These are phyloP conservation scores for Colletotrichum tamarilloi DNA, from an alignment of 2,329 filamentous ascomycete genomes.

Conservation along the genomic window DNA sequence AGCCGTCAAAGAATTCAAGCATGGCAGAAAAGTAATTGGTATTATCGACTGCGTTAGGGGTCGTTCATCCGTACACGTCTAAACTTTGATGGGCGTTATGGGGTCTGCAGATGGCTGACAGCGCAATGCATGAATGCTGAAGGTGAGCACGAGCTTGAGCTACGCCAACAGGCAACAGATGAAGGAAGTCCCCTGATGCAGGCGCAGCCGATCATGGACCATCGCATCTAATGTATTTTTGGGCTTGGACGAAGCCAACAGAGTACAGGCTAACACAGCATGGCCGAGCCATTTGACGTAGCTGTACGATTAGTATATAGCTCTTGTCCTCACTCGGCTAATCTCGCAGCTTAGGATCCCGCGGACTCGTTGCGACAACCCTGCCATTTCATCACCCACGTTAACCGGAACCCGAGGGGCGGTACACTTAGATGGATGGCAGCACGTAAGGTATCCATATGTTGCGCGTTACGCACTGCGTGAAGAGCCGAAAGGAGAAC, in stretches of 20 bases:
- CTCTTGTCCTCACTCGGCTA: background rate
- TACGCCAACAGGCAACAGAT: background rate
- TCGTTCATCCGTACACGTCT: constrained; percentile 3
- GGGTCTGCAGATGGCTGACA: background rate
- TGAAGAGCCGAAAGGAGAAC: background rate
- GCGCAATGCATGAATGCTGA: background rate
- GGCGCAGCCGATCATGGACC: background rate
- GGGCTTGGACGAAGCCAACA: background rate
- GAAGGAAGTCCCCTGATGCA: background rate
- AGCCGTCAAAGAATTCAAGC: too few species aligned
- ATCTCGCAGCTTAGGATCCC: background rate
- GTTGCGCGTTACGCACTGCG: too few species aligned
- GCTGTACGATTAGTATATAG: background rate
- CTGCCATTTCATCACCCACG: background rate
- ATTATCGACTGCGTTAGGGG: background rate
- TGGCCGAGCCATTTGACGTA: background rate
- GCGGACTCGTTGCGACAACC: background rate
- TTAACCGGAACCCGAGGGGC: background rate
- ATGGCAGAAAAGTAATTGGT: background rate
- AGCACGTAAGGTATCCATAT: background rate
- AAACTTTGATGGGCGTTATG: background rate
- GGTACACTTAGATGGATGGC: background rate
- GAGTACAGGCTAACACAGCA: background rate
- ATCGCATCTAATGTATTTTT: background rate
- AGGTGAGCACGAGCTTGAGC: background rate